Base-by-base conservation (phyloP, 164 flowering plant species). In the Paratinospora sagittata region DNA sequence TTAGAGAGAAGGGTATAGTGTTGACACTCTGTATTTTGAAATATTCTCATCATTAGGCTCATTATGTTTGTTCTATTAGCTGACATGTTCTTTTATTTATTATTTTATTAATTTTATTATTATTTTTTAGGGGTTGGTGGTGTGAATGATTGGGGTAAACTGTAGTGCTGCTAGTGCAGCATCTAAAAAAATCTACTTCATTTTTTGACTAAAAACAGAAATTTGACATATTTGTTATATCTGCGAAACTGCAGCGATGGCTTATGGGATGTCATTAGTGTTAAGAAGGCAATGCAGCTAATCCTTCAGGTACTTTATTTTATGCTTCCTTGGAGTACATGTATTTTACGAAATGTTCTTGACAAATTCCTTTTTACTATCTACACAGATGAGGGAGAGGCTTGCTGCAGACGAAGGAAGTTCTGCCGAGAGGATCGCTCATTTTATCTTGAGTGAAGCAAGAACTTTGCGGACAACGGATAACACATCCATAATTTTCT, bases 181-280 rank as follows among this genome's bases (percentile, higher is more conserved):
- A n/a, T n/a, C n/a, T n/a, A 7, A 58, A 58, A 58, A 23, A n/a
- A 33, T 0, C 10, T 16, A 24, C 36, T 34, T n/a, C 24, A 9
- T 65, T 33, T 65, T 65, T 17, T 23, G 2, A 2, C 36, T 7
- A 55, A 55, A 17, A 19, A 19, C 39, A 70, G 1, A 36, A 68
- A 68, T 27, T n/a, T 71, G 68, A 64, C 74, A 16, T 27, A 16
- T n/a, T n/a, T 33, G 13, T 23, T 61, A 6, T 63, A 47, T 41
- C 23, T 75, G 62, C 62, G 12, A 52, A 64, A 66, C 70, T 80
- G 81, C 86, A 93, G 99, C 78, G 99, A 96, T 77, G 98, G 99
- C 68, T 89, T 96, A 52, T 96, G 99, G 99, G 99, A 96, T 78
- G 99, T 96, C 39, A 74, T 96, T 47, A 83, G 87, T 58, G 64